Conservation (phyloP, 371 early-diverging fungal genomes). For the Dichotomocladium elegans region DNA sequence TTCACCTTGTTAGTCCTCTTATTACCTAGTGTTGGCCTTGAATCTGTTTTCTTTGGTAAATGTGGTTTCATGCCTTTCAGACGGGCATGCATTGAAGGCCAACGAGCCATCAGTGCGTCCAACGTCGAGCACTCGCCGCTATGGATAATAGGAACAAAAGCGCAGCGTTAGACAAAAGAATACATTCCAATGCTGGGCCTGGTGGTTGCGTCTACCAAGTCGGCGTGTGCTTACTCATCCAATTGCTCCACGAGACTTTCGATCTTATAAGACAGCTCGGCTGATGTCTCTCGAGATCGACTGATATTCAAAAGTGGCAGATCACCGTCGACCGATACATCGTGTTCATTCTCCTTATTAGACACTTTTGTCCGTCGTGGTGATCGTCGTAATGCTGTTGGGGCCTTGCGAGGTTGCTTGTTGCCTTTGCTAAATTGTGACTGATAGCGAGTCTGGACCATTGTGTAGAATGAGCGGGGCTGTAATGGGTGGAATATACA, state of each 20-base stretch:
- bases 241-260: conserved; percentile 37
- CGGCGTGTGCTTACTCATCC: conserved; percentile 39
- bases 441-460: conserved; percentile 38
- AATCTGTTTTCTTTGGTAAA: conserved; percentile 38
- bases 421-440: conserved; percentile 13
- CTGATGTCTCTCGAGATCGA: conserved; percentile 22
- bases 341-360: conserved; percentile 16
- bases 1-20: background rate
- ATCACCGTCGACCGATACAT: conserved; percentile 12
- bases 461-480: conserved; percentile 9
- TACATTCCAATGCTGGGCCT: too few relatives aligned
- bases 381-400: background rate
- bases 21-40: conserved; percentile 36
- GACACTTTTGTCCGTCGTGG: background rate
- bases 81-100: conserved; percentile 42
- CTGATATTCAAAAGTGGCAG: conserved; percentile 28
- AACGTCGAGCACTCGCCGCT: conserved; percentile 42
- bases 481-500: too few relatives aligned
- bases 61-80: conserved; percentile 41
- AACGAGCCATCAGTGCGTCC: conserved; percentile 40
- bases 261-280: conserved; percentile 19
- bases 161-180: background rate
- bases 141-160: background rate
- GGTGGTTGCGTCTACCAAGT: too few relatives aligned
- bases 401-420: conserved; percentile 3